Evolutionary conservation across 2,329 filamentous ascomycete genomes (phyloP).

Genomic region (Pseudovirgaria hyperparasitica): DNA sequence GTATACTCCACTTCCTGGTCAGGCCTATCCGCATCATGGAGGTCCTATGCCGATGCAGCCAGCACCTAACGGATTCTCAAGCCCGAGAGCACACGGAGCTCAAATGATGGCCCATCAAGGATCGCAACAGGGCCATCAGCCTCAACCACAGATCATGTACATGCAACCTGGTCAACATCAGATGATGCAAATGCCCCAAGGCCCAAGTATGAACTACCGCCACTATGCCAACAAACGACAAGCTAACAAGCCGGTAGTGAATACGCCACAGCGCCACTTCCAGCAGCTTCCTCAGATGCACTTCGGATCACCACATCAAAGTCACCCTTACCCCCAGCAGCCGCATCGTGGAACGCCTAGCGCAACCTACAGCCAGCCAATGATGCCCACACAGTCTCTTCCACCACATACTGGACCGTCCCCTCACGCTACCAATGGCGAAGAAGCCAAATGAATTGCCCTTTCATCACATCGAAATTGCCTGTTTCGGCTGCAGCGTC

Average conservation of each 20-base stretch:
- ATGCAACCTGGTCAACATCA: slow-evolving; percentile 68
- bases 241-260: slow-evolving; percentile 15
- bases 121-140: slow-evolving; percentile 75
- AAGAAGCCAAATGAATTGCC: slow-evolving; percentile 23
- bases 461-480: neutral
- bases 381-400: slow-evolving; percentile 28
- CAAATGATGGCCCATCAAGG: slow-evolving; percentile 93
- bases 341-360: slow-evolving; percentile 26
- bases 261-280: slow-evolving; percentile 25
- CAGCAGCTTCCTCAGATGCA: slow-evolving; percentile 26
- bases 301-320: slow-evolving; percentile 27
- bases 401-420: slow-evolving; percentile 23
- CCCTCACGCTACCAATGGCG: slow-evolving; percentile 19
- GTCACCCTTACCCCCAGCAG: slow-evolving; percentile 26
- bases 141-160: slow-evolving; percentile 53
- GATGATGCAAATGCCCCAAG: slow-evolving; percentile 53
- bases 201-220: slow-evolving; percentile 45
- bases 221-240: slow-evolving; percentile 6
- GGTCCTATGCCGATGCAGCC: slow-evolving; percentile 36
- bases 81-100: slow-evolving; percentile 63
- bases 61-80: slow-evolving; percentile 70
- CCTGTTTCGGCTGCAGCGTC: neutral
- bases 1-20: slow-evolving; percentile 56
- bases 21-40: slow-evolving; percentile 55
- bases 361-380: slow-evolving; percentile 27